Base-by-base conservation (phyloP, 2,329 filamentous ascomycete species). In the Calonectria multiphialidica region DNA sequence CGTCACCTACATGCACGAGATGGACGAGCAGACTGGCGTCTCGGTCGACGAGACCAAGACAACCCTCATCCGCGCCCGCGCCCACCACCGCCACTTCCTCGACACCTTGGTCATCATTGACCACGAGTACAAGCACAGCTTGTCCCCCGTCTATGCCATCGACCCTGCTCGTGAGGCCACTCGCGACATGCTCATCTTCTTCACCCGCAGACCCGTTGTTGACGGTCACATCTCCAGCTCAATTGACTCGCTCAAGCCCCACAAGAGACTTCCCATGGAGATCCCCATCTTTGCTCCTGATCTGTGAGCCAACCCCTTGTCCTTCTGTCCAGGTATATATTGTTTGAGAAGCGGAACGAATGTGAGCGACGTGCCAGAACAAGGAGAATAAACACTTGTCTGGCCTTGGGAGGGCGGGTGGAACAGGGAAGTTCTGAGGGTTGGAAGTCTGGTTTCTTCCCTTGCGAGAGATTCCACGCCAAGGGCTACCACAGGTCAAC, bases 151-250 rank as follows among this genome's bases (percentile, higher is more conserved):
- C 40, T 69, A 78, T 59, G 72, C 75, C 37, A 33, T 72, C n/a
- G 78, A 80, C 21, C 57, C 57, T 15, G 55, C 66, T 18, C 53
- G 70, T 47, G 68, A 73, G 9, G 72, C 78, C 5, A 79, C 74
- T 25, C 67, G 78, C 63, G 78, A 80, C 37, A 80, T 80, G 78
- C 73, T 80, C 6, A 74, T 80, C 33, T 76, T 80, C 30, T 79
- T 80, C 50, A 80, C 77, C 12, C 70, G 78, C 18, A 71, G 75
- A 67, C 78, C 78, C 5, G 65, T 68, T n/a, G 65, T 68, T 45
- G 65, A 68, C 28, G 65, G 65, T 6, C 66, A 69, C 45, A 69
- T 63, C 37, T 69, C 66, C 28, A 69, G 66, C 35, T 50, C 44
- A 3, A 69, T 69, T 18, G 66, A 69, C 25, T 69, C 66, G 3